Evolutionary conservation across 2,329 filamentous ascomycete genomes (phyloP).

Genomic region (Pezicula carpinea): DNA sequence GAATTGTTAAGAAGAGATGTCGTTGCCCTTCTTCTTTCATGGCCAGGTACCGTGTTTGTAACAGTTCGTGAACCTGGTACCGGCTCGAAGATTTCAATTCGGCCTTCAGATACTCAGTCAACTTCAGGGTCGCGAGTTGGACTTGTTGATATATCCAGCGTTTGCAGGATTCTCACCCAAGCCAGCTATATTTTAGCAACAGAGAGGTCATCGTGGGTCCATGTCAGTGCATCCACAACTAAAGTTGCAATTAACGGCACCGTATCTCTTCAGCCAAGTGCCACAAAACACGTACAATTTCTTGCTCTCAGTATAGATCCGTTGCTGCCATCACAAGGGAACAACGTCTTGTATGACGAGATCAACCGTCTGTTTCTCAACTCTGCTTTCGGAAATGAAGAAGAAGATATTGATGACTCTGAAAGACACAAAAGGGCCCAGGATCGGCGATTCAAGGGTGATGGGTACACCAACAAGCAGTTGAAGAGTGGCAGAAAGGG

Average conservation of each 20-base stretch:
- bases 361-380: constrained; percentile 72
- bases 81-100: constrained; percentile 18
- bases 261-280: constrained; percentile 65
- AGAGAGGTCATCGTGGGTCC: constrained; percentile 59
- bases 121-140: not conserved
- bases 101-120: constrained; percentile 8
- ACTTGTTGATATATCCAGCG: constrained; percentile 18
- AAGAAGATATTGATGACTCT: constrained; percentile 33
- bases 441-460: constrained; percentile 39
- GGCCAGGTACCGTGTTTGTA: constrained; percentile 52
- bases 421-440: constrained; percentile 31
- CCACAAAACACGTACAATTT: constrained; percentile 73
- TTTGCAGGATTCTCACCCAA: constrained; percentile 58
- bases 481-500: constrained; percentile 53
- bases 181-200: constrained; percentile 54
- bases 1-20: constrained; percentile 36
- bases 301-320: constrained; percentile 73
- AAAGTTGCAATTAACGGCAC: constrained; percentile 62
- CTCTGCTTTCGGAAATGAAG: constrained; percentile 69
- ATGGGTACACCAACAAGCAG: constrained; percentile 46
- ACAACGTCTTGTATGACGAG: constrained; percentile 68
- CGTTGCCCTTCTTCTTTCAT: constrained; percentile 65
- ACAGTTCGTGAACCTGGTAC: constrained; percentile 46
- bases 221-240: constrained; percentile 60
- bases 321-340: constrained; percentile 47